Evolutionary conservation across 306 rosid genomes (phyloP).

Genomic region (Crotalaria pallida): DNA sequence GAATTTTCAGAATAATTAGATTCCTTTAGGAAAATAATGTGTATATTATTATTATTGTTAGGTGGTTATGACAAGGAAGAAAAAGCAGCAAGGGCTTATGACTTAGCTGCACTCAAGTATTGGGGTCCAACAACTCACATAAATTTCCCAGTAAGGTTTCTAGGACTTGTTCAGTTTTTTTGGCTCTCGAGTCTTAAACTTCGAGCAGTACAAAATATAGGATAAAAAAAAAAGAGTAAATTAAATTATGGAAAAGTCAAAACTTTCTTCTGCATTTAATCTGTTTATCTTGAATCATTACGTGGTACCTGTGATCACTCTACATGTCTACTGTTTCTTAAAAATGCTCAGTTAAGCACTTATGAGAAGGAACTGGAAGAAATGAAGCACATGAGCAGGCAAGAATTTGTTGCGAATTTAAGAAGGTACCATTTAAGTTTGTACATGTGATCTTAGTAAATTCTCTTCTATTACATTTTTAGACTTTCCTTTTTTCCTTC

Average conservation of each 20-base stretch:
- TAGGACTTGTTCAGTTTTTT: slow-evolving; percentile 9
- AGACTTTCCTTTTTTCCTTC: neutral
- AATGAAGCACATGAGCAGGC: slow-evolving; percentile 92
- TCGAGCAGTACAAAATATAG: neutral
- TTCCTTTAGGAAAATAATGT: slow-evolving; percentile 20
- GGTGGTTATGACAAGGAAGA: slow-evolving; percentile 99
- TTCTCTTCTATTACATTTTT: neutral
- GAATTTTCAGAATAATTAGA: slow-evolving; percentile 20
- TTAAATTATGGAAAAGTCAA: slow-evolving; percentile 7
- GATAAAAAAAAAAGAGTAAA: neutral
- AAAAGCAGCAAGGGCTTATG: slow-evolving; percentile 96
- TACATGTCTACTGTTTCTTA: slow-evolving; percentile 25
- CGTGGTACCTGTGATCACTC: slow-evolving; percentile 20
- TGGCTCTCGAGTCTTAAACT: neutral
- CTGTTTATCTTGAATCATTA: neutral
- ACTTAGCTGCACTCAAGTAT: slow-evolving; percentile 96
- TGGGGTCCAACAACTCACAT: slow-evolving; percentile 99
- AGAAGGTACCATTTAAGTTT: slow-evolving; percentile 54
- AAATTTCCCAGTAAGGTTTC: slow-evolving; percentile 81
- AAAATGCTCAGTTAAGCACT: slow-evolving; percentile 59
- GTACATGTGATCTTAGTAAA: slow-evolving; percentile 16
- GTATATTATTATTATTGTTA: slow-evolving; percentile 33
- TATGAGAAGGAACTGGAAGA: slow-evolving; percentile 92
- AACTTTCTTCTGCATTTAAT: neutral
- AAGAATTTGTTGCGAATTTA: slow-evolving; percentile 95